Conservation (phyloP, 768 basidiomycete genomes). For the Suillus placidus region DNA sequence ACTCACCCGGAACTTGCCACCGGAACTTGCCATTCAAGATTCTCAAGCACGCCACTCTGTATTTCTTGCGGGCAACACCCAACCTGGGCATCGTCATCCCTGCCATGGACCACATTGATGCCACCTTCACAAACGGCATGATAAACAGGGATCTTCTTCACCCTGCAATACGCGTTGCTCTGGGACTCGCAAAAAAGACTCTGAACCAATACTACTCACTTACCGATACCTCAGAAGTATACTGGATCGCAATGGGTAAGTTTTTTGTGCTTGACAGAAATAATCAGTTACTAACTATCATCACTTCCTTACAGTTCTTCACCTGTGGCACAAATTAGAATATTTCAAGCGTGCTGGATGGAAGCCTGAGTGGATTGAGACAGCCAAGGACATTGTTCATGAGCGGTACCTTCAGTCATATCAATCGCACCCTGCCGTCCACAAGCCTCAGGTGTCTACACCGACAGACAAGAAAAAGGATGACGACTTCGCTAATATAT, state of each 20-base stretch:
- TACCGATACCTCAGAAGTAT: constrained; percentile 26
- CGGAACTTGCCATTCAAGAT: constrained; percentile 11
- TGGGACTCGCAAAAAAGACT: no score
- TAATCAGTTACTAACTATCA: no score
- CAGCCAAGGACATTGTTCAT: constrained; percentile 20
- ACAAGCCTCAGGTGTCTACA: constrained; percentile 4
- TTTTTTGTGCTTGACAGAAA: constrained; percentile 8
- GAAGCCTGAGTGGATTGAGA: constrained; percentile 29
- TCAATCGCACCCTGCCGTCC: no score
- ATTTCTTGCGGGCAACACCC: no score
- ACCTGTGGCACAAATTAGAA: constrained; percentile 32
- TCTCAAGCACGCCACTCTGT: no score
- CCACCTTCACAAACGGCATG: constrained; percentile 21
- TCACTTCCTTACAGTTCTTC: constrained; percentile 25
- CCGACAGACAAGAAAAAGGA: no score
- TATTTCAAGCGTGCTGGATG: constrained; percentile 33
- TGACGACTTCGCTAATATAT: constrained; percentile 26
- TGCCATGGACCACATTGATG: no score
- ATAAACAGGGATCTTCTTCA: constrained; percentile 16
- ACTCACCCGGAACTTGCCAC: no score
- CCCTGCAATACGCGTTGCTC: no score
- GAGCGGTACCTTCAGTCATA: no score
- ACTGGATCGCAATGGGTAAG: constrained; percentile 33
- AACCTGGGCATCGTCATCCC: no score
- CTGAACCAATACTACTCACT: constrained; percentile 33